Conservation (phyloP, 495 filamentous ascomycete species). For the Aspergillus indologenus region DNA sequence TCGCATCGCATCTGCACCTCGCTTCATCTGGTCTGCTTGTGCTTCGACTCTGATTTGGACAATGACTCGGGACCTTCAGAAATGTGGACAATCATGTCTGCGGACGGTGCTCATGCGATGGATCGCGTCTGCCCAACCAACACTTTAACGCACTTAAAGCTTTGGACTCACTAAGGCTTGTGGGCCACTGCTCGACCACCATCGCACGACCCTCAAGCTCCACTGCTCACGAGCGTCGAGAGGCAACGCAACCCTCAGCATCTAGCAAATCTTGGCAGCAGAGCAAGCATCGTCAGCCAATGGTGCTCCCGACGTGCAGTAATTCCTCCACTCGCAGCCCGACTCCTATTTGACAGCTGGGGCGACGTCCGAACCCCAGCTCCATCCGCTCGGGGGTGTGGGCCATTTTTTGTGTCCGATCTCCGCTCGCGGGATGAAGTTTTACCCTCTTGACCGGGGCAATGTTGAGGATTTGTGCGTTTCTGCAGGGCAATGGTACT, state of each 20-base stretch:
- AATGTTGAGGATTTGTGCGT: not conserved
- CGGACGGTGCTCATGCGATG: too few species aligned
- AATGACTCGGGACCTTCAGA: too few species aligned
- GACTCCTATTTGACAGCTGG: not conserved
- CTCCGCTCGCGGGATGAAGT: not conserved
- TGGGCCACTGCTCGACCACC: not conserved
- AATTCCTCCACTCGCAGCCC: not conserved
- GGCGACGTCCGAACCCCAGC: not conserved
- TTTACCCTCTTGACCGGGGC: not conserved
- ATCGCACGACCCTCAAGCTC: not conserved
- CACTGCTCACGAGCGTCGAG: too few species aligned
- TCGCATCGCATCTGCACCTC: too few species aligned
- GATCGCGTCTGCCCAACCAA: too few species aligned
- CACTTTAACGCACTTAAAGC: too few species aligned
- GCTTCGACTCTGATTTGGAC: too few species aligned
- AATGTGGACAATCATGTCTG: too few species aligned
- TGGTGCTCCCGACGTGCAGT: not conserved
- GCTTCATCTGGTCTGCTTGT: too few species aligned
- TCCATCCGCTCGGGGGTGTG: not conserved
- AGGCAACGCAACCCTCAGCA: not conserved
- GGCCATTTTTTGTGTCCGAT: not conserved
- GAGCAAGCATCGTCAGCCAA: not conserved
- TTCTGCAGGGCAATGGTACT: not conserved
- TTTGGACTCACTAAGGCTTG: too few species aligned
- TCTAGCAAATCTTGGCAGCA: not conserved